Conservation (phyloP, 768 basidiomycete species). For the Mycena galopus region DNA sequence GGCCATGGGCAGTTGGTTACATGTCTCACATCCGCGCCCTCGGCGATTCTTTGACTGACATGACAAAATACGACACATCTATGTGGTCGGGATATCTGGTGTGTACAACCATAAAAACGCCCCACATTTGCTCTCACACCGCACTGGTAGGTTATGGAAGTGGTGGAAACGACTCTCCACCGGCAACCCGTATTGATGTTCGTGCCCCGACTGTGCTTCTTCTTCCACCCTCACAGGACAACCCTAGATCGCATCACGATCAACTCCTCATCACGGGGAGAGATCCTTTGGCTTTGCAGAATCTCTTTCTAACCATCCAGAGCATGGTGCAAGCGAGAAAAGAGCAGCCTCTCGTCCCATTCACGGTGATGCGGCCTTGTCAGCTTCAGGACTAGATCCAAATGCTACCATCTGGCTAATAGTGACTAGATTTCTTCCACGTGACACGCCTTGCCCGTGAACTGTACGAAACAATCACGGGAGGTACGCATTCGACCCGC, state of each 20-base stretch:
- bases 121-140: not conserved
- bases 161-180: not conserved
- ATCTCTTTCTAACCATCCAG: not conserved
- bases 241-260: constrained; percentile 17
- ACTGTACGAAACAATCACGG: constrained; percentile 13
- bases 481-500: constrained; percentile 4
- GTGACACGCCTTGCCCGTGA: constrained; percentile 5
- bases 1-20: constrained; percentile 19
- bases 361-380: not conserved
- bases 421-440: constrained; percentile 5
- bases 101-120: not conserved
- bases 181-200: constrained; percentile 14
- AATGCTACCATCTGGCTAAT: not conserved
- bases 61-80: not conserved
- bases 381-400: not conserved
- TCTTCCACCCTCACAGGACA: not conserved
- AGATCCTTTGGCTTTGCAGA: not conserved
- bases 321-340: not conserved
- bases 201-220: not conserved
- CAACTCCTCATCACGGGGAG: constrained; percentile 15
- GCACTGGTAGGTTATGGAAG: constrained; percentile 2
- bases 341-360: not conserved
- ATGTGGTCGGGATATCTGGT: constrained; percentile 5
- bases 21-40: constrained; percentile 8
- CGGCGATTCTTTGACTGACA: not conserved